Percentiles rank a stretch among this genome's conserved stretches.
These are phyloP conservation scores for Komagataella pastoris DNA, from an alignment of 805 yeast species.

Conservation along the genomic window DNA sequence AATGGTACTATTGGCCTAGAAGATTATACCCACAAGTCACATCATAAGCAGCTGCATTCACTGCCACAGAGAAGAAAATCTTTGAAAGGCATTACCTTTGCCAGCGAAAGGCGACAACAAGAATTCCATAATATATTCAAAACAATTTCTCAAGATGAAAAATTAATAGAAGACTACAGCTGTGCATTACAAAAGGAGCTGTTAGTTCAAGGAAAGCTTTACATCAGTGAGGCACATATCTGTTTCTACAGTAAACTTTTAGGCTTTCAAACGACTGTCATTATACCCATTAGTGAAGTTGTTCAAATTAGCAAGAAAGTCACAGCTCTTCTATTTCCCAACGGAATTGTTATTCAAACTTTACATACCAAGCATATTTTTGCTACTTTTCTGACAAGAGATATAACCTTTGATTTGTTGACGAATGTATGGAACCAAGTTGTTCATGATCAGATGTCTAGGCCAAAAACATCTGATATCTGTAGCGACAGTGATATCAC, in stretches of 20 bases:
- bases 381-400: slow-evolving; percentile 55
- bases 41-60: not conserved
- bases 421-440: slow-evolving; percentile 47
- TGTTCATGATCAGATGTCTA: slow-evolving; percentile 11
- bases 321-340: slow-evolving; percentile 58
- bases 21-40: not conserved
- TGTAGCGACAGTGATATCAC: not conserved
- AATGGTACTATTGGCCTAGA: not conserved
- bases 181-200: slow-evolving; percentile 60
- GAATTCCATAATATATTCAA: slow-evolving; percentile 51
- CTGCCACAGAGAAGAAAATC: not conserved
- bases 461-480: not conserved
- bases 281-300: slow-evolving; percentile 47
- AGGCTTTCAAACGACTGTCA: slow-evolving; percentile 50
- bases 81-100: slow-evolving; percentile 6
- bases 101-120: slow-evolving; percentile 37
- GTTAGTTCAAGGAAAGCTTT: slow-evolving; percentile 53
- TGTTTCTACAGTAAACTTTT: slow-evolving; percentile 56
- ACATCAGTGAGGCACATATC: slow-evolving; percentile 38
- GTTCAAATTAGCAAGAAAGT: slow-evolving; percentile 50
- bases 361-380: slow-evolving; percentile 48
- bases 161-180: slow-evolving; percentile 44
- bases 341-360: slow-evolving; percentile 52
- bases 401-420: slow-evolving; percentile 34
- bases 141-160: slow-evolving; percentile 34